Percentiles rank a stretch among this genome's conserved stretches.
Evolutionary conservation across 1,284 basidiomycete genomes (phyloP).

Genomic region (Gymnopus androsaceus): DNA sequence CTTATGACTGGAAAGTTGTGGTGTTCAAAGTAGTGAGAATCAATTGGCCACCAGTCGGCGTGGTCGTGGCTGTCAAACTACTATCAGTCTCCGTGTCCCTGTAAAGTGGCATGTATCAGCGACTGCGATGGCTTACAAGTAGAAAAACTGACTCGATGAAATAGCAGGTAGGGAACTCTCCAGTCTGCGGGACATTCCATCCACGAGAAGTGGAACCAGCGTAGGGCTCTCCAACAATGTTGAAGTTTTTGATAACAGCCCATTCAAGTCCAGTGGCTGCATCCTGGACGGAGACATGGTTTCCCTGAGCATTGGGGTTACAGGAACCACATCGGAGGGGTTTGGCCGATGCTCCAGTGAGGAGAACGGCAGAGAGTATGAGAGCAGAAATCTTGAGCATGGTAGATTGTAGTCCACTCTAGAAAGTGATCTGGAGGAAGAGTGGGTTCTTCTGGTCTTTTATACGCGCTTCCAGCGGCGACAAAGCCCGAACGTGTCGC

Average conservation of each 20-base stretch:
- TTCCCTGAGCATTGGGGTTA: slow-evolving; percentile 5
- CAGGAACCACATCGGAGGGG: background rate
- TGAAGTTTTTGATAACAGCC: background rate
- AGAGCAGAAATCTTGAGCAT: background rate
- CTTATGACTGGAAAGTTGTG: background rate
- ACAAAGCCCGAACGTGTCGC: background rate
- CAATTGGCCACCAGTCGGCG: background rate
- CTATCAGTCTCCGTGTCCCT: background rate
- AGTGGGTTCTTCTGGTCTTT: background rate
- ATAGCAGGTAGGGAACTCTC: slow-evolving; percentile 1
- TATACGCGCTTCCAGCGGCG: background rate
- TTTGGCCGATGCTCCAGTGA: background rate
- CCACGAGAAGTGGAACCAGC: background rate
- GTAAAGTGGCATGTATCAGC: background rate
- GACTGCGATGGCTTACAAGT: background rate
- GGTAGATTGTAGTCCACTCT: background rate
- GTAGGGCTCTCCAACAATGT: background rate
- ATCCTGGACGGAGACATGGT: background rate
- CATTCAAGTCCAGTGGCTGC: background rate
- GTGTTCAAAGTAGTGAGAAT: background rate
- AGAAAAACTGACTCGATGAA: background rate
- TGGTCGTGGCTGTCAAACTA: background rate
- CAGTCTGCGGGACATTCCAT: background rate
- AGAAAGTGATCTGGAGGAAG: background rate
- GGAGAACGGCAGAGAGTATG: background rate